Evolutionary conservation across 352 stramenopile species (phyloP).

Genomic region (Peronospora farinosa): DNA sequence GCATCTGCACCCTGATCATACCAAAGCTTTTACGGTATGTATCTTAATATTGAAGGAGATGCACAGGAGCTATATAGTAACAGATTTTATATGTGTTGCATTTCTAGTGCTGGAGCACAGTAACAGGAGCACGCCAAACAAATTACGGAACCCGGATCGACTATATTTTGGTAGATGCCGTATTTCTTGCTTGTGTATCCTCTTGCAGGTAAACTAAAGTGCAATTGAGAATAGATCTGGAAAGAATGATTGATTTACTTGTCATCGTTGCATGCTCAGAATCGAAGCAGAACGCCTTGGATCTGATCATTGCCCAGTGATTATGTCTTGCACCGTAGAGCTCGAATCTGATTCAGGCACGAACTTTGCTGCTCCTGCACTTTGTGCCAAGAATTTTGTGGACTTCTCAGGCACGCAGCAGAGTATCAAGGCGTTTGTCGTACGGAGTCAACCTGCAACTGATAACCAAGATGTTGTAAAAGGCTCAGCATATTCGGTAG

Average conservation of each 20-base stretch:
- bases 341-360: conserved; percentile 19
- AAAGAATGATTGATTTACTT: neutral
- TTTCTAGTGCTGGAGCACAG: conserved; percentile 79
- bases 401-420: conserved; percentile 80
- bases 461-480: conserved; percentile 5
- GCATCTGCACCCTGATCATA: conserved; percentile 58
- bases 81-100: neutral
- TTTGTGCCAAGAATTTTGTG: conserved; percentile 64
- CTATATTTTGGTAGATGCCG: conserved; percentile 78
- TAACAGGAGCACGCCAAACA: conserved; percentile 78
- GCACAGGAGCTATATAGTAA: neutral
- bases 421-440: conserved; percentile 46
- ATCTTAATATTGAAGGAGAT: neutral
- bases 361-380: conserved; percentile 25
- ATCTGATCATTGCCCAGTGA: conserved; percentile 79
- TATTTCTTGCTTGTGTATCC: conserved; percentile 40
- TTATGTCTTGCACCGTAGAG: conserved; percentile 38
- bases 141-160: conserved; percentile 90
- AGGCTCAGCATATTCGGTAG: neutral
- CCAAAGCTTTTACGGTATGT: conserved; percentile 77
- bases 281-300: conserved; percentile 52
- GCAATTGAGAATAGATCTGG: neutral
- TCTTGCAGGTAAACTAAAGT: conserved; percentile 50
- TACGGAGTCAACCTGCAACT: conserved; percentile 6
- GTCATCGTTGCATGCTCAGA: conserved; percentile 14